A percentile compares a stretch with the other conserved stretches of the same genome.
Evolutionary conservation across 2,329 filamentous ascomycete species (phyloP).

Genomic region (Aurifilum marmelostoma): DNA sequence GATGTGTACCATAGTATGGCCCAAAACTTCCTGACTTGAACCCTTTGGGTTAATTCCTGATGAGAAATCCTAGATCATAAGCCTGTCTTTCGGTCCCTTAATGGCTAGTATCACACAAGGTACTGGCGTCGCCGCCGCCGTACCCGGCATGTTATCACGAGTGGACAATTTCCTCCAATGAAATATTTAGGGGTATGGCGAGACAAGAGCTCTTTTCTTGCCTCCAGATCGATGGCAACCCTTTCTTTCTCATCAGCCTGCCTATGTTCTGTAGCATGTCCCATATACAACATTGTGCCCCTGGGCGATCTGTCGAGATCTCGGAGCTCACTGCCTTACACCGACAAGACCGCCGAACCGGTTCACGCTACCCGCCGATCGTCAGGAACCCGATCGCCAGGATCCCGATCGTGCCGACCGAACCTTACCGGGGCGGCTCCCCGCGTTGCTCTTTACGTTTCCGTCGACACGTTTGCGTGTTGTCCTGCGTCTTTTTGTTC

Average conservation of each 20-base stretch:
- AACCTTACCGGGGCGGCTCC: not conserved
- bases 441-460: not conserved
- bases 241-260: not conserved
- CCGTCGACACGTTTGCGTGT: not conserved
- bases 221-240: not conserved
- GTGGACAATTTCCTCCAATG: not conserved
- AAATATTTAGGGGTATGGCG: not conserved
- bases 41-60: not conserved
- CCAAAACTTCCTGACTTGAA: not conserved
- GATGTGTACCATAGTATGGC: too few relatives aligned
- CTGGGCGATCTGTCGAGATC: not conserved
- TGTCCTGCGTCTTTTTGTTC: not conserved
- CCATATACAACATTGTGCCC: not conserved
- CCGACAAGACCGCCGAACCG: not conserved
- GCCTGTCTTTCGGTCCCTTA: not conserved
- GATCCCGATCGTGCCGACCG: constrained; percentile 4
- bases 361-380: not conserved
- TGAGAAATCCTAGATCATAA: not conserved
- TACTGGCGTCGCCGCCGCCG: not conserved
- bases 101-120: not conserved
- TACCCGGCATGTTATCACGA: not conserved
- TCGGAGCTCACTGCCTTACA: not conserved
- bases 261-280: not conserved
- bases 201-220: not conserved
- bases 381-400: constrained; percentile 11